Evolutionary conservation across 1,139 yeast genomes (phyloP), one percentile per base, ranked within the genome.

Genomic region (Geotrichum carabidarum): DNA sequence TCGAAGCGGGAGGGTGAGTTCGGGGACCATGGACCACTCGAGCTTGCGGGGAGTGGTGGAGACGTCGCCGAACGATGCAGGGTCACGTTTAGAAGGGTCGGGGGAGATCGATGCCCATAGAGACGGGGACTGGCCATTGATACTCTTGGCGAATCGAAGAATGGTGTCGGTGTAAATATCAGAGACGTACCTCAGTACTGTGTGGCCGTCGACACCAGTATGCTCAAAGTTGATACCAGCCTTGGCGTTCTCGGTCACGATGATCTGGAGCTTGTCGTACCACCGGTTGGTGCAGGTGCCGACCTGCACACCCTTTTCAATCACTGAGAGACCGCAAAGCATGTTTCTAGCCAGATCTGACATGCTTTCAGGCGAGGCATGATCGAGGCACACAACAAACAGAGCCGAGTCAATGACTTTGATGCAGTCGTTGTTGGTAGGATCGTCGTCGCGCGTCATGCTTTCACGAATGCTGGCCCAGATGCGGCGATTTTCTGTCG

Each of bases 141-240:
- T 89, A 30, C 87, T 79, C 65, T 81, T 84, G n/a, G 96, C 96
- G 76, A 89, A 90, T 48, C 93, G 79, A 59, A 90, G 75, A 55
- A 90, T 88, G 1, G 95, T 85, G 68, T 90, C 97, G 0, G 96
- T 90, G 68, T 89, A 90, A 54, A 90, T 86, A 69, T 90, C 96
- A 44, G 90, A 82, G n/a, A 89, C 96, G 73, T 86, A 86, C 60
- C 96, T 74, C 62, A 90, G 74, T 7, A 90, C 96, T 0, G 97
- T 90, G 68, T 90, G 96, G 55, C 97, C 96, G 72, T 90, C 97
- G 38, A 90, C 95, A 64, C 96, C 96, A 0, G 96, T 90, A 67
- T 90, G 96, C 68, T 90, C 97, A 68, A 90, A 90, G 70, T 90
- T 90, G 63, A 90, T 84, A 42, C 97, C 97, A 1, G 95, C 96